phyloP scores from a whole-genome alignment of 2,329 filamentous ascomycete genomes.

The Diaporthe australafricana region DNA sequence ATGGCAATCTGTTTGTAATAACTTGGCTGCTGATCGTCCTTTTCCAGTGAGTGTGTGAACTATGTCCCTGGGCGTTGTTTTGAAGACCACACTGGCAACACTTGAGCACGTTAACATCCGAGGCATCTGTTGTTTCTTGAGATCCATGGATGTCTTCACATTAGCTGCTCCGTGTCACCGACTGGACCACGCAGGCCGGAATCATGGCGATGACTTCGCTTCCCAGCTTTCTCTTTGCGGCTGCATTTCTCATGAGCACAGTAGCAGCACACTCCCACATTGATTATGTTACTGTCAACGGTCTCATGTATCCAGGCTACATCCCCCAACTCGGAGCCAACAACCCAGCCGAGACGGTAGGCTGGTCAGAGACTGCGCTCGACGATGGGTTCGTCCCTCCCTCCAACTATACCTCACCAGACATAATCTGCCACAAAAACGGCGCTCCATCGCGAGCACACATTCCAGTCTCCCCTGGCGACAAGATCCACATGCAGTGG shows the following conservation, averaged over 20 bases:
- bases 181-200: neutral
- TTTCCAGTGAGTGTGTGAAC: neutral
- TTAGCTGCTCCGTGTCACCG: neutral
- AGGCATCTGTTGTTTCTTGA: neutral
- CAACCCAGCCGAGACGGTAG: conserved; percentile 51
- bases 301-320: conserved; percentile 57
- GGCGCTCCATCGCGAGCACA: conserved; percentile 62
- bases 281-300: conserved; percentile 54
- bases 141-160: too few relatives aligned
- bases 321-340: conserved; percentile 42
- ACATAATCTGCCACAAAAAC: conserved; percentile 73
- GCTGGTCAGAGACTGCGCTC: conserved; percentile 62
- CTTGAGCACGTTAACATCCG: too few relatives aligned
- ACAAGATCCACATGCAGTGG: conserved; percentile 69
- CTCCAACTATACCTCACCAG: conserved; percentile 55
- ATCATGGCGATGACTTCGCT: neutral
- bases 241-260: neutral
- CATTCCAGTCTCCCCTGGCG: conserved; percentile 68
- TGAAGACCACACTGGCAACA: neutral
- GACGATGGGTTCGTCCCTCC: conserved; percentile 66
- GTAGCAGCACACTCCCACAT: conserved; percentile 46
- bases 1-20: neutral
- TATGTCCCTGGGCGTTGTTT: neutral
- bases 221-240: neutral
- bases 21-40: neutral